Conservation (phyloP, 2,329 filamentous ascomycete genomes). For the Microsporum ferrugineum region DNA sequence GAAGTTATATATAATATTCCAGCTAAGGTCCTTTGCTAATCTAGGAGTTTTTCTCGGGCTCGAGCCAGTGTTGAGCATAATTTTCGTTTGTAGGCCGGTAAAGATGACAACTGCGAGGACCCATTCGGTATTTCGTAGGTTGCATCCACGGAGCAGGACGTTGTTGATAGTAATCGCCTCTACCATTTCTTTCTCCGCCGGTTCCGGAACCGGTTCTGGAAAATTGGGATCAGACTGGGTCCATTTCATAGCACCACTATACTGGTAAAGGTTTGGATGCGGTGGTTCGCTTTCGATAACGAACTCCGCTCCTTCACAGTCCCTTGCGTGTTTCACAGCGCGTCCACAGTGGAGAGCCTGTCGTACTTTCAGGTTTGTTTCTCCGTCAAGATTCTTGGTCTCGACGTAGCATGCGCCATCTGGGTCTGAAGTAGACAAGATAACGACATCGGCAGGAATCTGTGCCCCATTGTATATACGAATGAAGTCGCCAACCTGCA, state of each 20-base stretch:
- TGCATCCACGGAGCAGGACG: constrained; percentile 81
- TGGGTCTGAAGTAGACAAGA: constrained; percentile 82
- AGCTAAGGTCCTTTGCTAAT: constrained; percentile 88
- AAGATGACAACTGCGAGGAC: constrained; percentile 83
- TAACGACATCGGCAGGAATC: constrained; percentile 83
- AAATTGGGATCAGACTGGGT: constrained; percentile 57
- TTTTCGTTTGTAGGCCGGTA: constrained; percentile 93
- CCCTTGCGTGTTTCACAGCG: constrained; percentile 71
- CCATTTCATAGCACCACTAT: constrained; percentile 84
- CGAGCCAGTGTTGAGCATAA: constrained; percentile 95
- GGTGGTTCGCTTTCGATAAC: constrained; percentile 79
- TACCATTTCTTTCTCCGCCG: constrained; percentile 62
- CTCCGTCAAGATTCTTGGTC: constrained; percentile 94
- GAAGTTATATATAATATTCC: constrained; percentile 96
- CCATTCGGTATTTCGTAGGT: constrained; percentile 93
- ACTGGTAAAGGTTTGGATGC: constrained; percentile 89
- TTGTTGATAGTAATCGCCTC: constrained; percentile 95
- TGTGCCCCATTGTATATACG: constrained; percentile 94
- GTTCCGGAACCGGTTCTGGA: too few species aligned
- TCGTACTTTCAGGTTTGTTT: constrained; percentile 93
- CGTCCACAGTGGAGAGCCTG: constrained; percentile 79
- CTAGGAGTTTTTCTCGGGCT: constrained; percentile 88
- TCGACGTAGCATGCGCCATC: constrained; percentile 96
- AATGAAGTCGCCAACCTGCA: constrained; percentile 91
- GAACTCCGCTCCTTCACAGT: constrained; percentile 86